phyloP scores from a whole-genome alignment of 768 basidiomycete genomes.

The Kwoniella europaea region DNA sequence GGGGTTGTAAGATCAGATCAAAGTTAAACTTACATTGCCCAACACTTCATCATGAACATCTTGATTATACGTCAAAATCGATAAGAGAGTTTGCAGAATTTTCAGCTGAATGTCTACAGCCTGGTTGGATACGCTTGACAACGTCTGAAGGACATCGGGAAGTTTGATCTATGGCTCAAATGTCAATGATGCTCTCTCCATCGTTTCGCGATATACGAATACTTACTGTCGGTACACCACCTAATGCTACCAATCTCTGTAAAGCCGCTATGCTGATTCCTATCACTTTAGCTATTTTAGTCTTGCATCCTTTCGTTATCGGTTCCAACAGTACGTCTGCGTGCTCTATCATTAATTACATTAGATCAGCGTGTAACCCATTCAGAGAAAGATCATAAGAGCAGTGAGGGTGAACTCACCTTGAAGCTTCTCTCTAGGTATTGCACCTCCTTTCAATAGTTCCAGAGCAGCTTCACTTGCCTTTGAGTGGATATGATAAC shows the following conservation, averaged over 20 bases:
- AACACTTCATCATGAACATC: constrained; percentile 78
- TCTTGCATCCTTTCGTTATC: constrained; percentile 91
- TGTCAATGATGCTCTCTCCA: too few relatives aligned
- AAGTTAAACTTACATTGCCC: too few relatives aligned
- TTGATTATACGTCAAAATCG: constrained; percentile 85
- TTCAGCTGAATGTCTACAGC: constrained; percentile 97
- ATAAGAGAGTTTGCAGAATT: constrained; percentile 88
- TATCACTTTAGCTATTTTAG: constrained; percentile 90
- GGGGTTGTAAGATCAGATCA: too few relatives aligned
- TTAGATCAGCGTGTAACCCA: neutral
- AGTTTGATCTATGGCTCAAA: constrained; percentile 76
- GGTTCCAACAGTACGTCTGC: constrained; percentile 79
- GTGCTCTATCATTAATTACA: constrained; percentile 61
- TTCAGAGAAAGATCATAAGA: too few relatives aligned
- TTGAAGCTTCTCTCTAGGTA: constrained; percentile 14
- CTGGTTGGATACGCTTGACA: constrained; percentile 85
- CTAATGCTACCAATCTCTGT: constrained; percentile 84
- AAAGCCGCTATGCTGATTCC: constrained; percentile 88
- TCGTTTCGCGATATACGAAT: neutral
- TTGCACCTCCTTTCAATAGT: constrained; percentile 36
- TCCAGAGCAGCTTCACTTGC: constrained; percentile 52
- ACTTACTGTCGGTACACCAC: constrained; percentile 69
- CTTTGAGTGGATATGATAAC: constrained; percentile 17
- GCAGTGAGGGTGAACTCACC: constrained; percentile 14
- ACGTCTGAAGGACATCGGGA: constrained; percentile 76